Base-by-base conservation (phyloP, 306 rosid genomes). In the Abrus precatorius region DNA sequence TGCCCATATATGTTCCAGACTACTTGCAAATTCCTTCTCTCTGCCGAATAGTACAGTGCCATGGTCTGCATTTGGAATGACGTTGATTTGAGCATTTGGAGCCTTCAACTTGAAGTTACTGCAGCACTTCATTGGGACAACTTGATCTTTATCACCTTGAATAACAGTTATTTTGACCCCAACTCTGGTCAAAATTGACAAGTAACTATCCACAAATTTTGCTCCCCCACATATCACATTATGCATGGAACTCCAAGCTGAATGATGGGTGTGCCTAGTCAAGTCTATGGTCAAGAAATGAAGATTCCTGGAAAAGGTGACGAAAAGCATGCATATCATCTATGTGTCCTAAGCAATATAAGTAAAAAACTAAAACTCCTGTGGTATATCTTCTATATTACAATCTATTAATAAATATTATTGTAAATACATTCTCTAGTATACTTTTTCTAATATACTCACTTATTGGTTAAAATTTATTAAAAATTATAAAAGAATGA, bases 191-290 rank as follows among this genome's bases (percentile, higher is more conserved):
- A 91, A 80, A 77, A 64, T 83, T 66, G 76, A 54, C 57, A 94
- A 75, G 86, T 82, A 88, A 72, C 78, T 34, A 32, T 87, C 94
- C 89, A 87, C 61, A 56, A 70, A 65, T 63, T 86, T 85, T 29
- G 90, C 85, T 83, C 92, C 97, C 5, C 97, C 93, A 82, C 98
- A 93, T 61, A 93, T 68, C 83, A 93, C 97, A 86, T 93, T 93
- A 64, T 93, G 98, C 98, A 93, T 91, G 36, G 93, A 82, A 57
- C 83, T 88, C 98, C 97, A 93, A 79, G 93, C 98, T 7, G 98
- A 94, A 69, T 90, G 97, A 78, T 94, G 98, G 5, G 97, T 94
- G 82, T 94, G 98, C 70, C 86, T 91, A 11, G 90, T 84, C 61
- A 91, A 7, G 89, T 92, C 97, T 73, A 36, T 44, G 8, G 44